Evolutionary conservation across 148 eudicot genomes (phyloP).

Genomic region (Gaultheria prostrata): DNA sequence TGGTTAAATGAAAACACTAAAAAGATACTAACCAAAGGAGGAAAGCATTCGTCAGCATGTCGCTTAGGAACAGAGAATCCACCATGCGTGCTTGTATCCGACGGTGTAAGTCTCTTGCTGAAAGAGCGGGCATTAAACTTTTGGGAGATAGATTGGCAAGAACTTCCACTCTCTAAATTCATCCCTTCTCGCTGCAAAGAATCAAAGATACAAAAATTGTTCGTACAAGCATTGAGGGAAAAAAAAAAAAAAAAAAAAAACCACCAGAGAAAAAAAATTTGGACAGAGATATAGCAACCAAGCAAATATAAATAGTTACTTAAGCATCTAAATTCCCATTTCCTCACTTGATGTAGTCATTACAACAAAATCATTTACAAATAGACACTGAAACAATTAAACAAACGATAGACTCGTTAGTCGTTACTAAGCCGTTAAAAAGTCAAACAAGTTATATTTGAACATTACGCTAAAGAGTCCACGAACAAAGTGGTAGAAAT

Average conservation of each 20-base stretch:
- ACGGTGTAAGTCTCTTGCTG: slow-evolving; percentile 24
- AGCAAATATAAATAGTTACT: background rate
- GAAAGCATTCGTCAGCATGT: slow-evolving; percentile 23
- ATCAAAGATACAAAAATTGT: background rate
- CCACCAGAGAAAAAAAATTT: background rate
- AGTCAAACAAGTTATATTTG: background rate
- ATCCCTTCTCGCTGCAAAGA: background rate
- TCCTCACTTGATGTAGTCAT: background rate
- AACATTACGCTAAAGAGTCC: background rate
- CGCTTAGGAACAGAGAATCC: slow-evolving; percentile 23
- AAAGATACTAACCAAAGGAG: slow-evolving; percentile 21
- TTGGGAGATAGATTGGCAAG: background rate
- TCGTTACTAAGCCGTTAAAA: background rate
- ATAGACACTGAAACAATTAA: background rate
- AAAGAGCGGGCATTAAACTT: background rate
- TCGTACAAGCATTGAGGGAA: background rate
- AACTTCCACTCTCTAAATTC: background rate
- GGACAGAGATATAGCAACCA: background rate
- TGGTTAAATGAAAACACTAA: background rate
- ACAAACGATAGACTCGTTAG: background rate
- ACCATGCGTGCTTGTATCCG: slow-evolving; percentile 30
- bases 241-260: background rate
- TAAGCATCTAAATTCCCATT: background rate
- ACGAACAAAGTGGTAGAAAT: background rate
- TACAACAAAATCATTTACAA: background rate